Conservation (phyloP, 345 rosid species). For the Erysimum cheiranthoides region DNA sequence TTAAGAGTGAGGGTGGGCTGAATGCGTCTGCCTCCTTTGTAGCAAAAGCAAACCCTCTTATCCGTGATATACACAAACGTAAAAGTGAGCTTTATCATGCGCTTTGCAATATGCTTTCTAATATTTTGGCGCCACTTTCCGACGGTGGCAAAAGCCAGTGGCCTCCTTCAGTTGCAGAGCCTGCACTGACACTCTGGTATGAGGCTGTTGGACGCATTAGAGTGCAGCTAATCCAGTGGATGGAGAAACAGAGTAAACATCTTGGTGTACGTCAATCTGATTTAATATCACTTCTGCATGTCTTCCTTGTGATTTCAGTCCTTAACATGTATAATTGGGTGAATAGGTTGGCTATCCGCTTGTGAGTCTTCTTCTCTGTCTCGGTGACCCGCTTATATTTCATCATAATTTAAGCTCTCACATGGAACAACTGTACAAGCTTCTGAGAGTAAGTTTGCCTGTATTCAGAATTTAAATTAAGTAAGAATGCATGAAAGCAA, state of each 20-base stretch:
- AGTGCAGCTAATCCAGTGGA: constrained; percentile 84
- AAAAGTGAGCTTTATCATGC: constrained; percentile 99
- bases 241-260: constrained; percentile 99
- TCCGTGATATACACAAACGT: constrained; percentile 83
- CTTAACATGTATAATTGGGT: constrained; percentile 35
- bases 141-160: constrained; percentile 95
- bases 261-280: constrained; percentile 67
- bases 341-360: constrained; percentile 95
- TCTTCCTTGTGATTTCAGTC: constrained; percentile 27
- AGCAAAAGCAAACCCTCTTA: constrained; percentile 98
- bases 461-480: constrained; percentile 20
- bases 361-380: constrained; percentile 98
- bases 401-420: constrained; percentile 81
- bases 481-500: constrained; percentile 7
- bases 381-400: constrained; percentile 95
- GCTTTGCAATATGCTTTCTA: constrained; percentile 94
- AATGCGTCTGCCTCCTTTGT: constrained; percentile 98
- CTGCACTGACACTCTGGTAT: constrained; percentile 91
- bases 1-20: constrained; percentile 94
- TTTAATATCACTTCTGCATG: constrained; percentile 11
- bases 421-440: constrained; percentile 98
- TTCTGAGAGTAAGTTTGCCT: constrained; percentile 77
- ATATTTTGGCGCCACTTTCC: constrained; percentile 93
- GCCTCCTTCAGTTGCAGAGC: constrained; percentile 96
- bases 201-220: constrained; percentile 97